Evolutionary conservation across 176 grass and related monocot species (phyloP).

Genomic region (Paspalum notatum): DNA sequence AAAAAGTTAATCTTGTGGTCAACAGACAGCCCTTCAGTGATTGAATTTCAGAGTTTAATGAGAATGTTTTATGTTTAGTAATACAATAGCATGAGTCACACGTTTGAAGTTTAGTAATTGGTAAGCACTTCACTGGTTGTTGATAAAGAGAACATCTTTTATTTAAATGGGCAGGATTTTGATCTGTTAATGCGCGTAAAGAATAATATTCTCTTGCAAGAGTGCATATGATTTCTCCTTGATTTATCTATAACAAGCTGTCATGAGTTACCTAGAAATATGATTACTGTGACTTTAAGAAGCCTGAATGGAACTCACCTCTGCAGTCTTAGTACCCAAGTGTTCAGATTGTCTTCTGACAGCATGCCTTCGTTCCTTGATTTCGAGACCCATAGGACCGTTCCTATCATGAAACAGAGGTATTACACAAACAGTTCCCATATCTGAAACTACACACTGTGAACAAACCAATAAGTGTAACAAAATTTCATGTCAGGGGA

Average conservation of each 20-base stretch:
- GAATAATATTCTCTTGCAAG: neutral
- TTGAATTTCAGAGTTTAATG: neutral
- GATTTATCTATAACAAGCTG: neutral
- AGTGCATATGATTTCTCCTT: neutral
- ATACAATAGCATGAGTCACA: neutral
- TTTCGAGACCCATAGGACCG: conserved; percentile 36
- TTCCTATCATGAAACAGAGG: conserved; percentile 22
- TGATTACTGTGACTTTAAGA: neutral
- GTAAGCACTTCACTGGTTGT: too few relatives aligned
- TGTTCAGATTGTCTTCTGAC: conserved; percentile 18
- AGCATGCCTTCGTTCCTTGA: conserved; percentile 26
- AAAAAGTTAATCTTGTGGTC: neutral
- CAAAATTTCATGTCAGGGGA: neutral
- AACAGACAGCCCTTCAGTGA: neutral
- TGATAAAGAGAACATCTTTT: neutral
- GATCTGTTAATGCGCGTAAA: neutral
- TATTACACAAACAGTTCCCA: neutral
- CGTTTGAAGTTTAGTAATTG: neutral
- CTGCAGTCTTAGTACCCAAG: conserved; percentile 7
- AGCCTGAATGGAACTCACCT: conserved; percentile 24
- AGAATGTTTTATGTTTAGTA: neutral
- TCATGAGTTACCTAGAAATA: neutral
- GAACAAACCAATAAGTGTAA: neutral
- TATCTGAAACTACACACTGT: neutral
- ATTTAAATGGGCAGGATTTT: neutral